Percentiles rank a stretch among this genome's conserved stretches.
Conservation (phyloP, 305 asterid genomes). For the Solanum chacoense region DNA sequence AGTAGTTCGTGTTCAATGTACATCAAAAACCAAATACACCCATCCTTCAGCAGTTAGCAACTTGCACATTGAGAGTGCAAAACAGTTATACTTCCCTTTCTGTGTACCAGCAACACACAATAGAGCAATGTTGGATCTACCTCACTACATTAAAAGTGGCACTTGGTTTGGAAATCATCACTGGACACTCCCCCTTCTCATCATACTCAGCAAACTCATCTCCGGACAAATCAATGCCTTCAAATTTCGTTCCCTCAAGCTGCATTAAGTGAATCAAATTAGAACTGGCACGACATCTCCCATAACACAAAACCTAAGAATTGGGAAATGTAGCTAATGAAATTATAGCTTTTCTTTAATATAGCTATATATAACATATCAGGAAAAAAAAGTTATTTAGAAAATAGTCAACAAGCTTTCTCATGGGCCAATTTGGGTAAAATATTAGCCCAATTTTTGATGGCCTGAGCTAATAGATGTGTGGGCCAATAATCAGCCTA, state of each 20-base stretch:
- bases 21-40: not conserved
- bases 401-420: not conserved
- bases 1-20: not conserved
- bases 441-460: not conserved
- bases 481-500: not conserved
- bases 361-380: not conserved
- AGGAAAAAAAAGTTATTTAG: not conserved
- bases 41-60: not conserved
- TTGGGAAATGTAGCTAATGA: not conserved
- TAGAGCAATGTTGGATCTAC: slow-evolving; percentile 20
- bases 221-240: slow-evolving; percentile 57
- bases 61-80: not conserved
- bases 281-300: not conserved
- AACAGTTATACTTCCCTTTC: not conserved
- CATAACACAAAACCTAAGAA: not conserved
- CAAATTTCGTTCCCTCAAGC: slow-evolving; percentile 68
- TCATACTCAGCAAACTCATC: slow-evolving; percentile 78
- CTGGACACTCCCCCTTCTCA: slow-evolving; percentile 87
- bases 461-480: not conserved
- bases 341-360: not conserved
- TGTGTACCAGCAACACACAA: not conserved
- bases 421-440: not conserved
- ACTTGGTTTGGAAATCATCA: slow-evolving; percentile 70
- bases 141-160: slow-evolving; percentile 49
- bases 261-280: slow-evolving; percentile 5